Evolutionary conservation across 495 filamentous ascomycete genomes (phyloP).

Genomic region (Penicillium diatomitis): DNA sequence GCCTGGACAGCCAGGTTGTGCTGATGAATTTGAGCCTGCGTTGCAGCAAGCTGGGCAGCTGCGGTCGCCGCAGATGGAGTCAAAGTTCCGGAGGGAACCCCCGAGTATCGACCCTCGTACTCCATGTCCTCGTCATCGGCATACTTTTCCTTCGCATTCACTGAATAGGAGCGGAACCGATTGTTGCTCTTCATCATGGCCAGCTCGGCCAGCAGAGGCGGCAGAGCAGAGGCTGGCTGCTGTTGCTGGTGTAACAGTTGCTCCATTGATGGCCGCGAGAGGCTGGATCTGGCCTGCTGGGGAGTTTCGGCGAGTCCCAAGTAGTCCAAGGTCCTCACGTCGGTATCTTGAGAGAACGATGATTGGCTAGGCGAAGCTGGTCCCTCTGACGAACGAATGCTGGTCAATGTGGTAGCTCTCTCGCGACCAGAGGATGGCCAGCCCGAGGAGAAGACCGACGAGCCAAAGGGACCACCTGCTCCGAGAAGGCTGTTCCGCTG

Average conservation of each 20-base stretch:
- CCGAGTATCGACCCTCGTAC: constrained; percentile 47
- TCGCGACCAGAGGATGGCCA: constrained; percentile 65
- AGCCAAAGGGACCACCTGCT: constrained; percentile 68
- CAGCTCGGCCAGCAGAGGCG: constrained; percentile 71
- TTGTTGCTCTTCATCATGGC: constrained; percentile 71
- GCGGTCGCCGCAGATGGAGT: constrained; percentile 61
- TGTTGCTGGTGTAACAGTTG: constrained; percentile 46
- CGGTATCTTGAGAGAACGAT: constrained; percentile 77
- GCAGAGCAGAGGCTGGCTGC: constrained; percentile 47
- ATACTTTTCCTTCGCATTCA: constrained; percentile 98
- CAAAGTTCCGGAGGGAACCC: constrained; percentile 57
- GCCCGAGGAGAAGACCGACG: constrained; percentile 78
- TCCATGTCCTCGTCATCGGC: constrained; percentile 88
- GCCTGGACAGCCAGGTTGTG: constrained; percentile 93
- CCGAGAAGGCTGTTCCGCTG: constrained; percentile 63
- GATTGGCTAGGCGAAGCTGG: constrained; percentile 84
- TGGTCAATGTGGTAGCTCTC: constrained; percentile 73
- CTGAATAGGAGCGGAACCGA: constrained; percentile 91
- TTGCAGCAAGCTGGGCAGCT: constrained; percentile 65
- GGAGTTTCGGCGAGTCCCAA: constrained; percentile 92
- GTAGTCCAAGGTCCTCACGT: constrained; percentile 93
- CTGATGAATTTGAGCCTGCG: constrained; percentile 83
- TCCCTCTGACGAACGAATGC: constrained; percentile 80
- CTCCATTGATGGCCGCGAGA: constrained; percentile 48
- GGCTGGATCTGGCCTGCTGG: constrained; percentile 62